Base-by-base conservation (phyloP, 2,329 filamentous ascomycete genomes). In the Exophiala sideris region DNA sequence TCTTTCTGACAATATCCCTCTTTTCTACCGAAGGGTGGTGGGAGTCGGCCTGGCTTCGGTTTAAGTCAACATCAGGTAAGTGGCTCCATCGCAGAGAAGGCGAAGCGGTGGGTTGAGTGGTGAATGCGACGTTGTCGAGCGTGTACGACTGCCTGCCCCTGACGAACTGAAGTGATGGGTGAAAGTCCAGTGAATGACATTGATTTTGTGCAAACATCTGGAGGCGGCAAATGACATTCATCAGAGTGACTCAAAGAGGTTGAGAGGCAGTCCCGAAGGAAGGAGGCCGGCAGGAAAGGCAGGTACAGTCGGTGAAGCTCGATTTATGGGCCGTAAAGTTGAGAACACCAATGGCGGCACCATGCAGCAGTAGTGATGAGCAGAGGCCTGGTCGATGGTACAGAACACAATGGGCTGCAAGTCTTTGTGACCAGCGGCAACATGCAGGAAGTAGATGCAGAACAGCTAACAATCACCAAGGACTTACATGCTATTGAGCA, bases 121-220 rank as follows among this genome's bases (percentile, higher is more conserved):
- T 18, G 16, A 18, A 18, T 18, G 16, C 16, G 3, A 18, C 3
- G 16, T 18, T 18, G 16, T 18, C 16, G 16, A 18, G 16, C 16
- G 16, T 18, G 2, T 18, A 41, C 36, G n/a, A 39, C 36, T 6
- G 36, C 7, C 16, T 18, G 36, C n/a, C 5, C 6, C 16, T 5
- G 36, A 48, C 9, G n/a, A 48, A 24, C 32, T 21, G 36, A 50
- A 16, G 36, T 14, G 35, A 21, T 48, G 32, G 10, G 21, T 18
- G n/a, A 45, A 41, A 16, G 11, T 42, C 36, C 48, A 58, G 56
- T 52, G 56, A 58, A 50, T 50, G 45, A 58, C 54, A 47, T 38
- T 40, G 35, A 50, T 52, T 45, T 40, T 18, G 33, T 47, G 51
- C 34, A 41, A 35, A 53, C 50, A 47, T 3, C 33, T 48, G n/a